Conservation (phyloP, 2,329 filamentous ascomycete genomes). For the Orbilia quercus region DNA sequence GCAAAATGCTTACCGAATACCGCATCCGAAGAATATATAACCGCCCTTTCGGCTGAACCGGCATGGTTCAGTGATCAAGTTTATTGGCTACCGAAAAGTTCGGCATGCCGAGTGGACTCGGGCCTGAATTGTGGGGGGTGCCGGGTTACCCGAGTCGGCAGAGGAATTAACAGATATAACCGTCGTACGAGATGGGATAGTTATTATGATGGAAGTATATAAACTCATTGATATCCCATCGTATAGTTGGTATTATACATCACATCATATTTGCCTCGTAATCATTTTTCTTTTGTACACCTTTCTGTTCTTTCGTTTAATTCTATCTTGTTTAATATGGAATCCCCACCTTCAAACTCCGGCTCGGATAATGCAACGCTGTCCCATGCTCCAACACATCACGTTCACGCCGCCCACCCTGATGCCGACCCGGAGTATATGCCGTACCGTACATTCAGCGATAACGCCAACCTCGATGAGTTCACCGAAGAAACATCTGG, state of each 20-base stretch:
- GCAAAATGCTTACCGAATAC: constrained; percentile 13
- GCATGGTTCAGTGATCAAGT: not conserved
- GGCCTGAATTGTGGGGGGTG: not conserved
- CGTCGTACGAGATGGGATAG: constrained; percentile 8
- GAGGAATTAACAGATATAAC: not conserved
- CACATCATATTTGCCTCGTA: not conserved
- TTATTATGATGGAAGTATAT: constrained; percentile 20
- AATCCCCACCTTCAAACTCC: not conserved
- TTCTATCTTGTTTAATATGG: not conserved
- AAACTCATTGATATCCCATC: constrained; percentile 4
- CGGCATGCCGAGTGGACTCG: constrained; percentile 32
- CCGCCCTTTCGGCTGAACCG: constrained; percentile 45
- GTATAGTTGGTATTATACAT: constrained; percentile 15
- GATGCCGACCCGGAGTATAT: constrained; percentile 64
- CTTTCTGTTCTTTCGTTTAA: constrained; percentile 3
- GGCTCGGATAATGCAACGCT: constrained; percentile 36
- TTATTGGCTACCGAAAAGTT: constrained; percentile 1
- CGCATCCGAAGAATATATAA: constrained; percentile 14
- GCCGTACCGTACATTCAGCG: constrained; percentile 73
- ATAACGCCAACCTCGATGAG: constrained; percentile 73
- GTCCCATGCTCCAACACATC: constrained; percentile 31
- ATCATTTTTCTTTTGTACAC: not conserved
- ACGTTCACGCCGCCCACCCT: not conserved
- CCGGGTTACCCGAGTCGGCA: constrained; percentile 12
- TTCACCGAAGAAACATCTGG: constrained; percentile 72